These are phyloP conservation scores for Phragmites australis DNA, from an alignment of 176 grass and related monocot genomes.

Conservation along the genomic window DNA sequence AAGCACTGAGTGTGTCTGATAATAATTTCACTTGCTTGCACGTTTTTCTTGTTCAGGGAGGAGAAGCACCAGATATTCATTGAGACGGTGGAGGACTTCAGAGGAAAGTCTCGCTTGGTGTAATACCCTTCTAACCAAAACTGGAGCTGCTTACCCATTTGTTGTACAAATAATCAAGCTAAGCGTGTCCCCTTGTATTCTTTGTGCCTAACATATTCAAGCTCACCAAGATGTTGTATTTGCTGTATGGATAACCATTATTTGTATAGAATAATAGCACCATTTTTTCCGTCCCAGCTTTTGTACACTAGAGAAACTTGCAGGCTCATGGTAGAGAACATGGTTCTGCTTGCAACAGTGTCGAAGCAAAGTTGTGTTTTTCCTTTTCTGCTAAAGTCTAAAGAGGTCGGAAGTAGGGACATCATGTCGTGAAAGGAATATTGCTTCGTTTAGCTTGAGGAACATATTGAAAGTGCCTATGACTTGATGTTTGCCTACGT, in stretches of 20 bases:
- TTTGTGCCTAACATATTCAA: not conserved
- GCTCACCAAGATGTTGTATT: slow-evolving; percentile 21
- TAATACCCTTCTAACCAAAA: slow-evolving; percentile 16
- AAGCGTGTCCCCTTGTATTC: not conserved
- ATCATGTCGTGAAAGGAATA: not conserved
- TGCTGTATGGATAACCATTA: slow-evolving; percentile 40
- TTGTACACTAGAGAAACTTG: not conserved
- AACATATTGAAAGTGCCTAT: not conserved
- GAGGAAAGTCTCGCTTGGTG: slow-evolving; percentile 11
- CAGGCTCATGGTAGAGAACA: not conserved
- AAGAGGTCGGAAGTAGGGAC: not conserved
- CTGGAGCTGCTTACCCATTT: not conserved
- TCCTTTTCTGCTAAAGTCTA: slow-evolving; percentile 5
- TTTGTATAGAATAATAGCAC: not conserved
- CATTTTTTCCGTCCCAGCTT: not conserved
- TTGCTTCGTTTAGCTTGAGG: not conserved
- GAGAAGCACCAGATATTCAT: slow-evolving; percentile 54
- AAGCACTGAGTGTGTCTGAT: not conserved
- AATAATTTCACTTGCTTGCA: slow-evolving; percentile 10
- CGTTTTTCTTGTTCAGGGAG: slow-evolving; percentile 35
- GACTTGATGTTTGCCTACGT: not conserved
- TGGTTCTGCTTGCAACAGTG: not conserved
- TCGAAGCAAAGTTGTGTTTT: not conserved
- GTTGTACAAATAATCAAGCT: slow-evolving; percentile 30
- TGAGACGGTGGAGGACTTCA: slow-evolving; percentile 9